Conservation (phyloP, 148 eudicot genomes). For the Spergularia marina region DNA sequence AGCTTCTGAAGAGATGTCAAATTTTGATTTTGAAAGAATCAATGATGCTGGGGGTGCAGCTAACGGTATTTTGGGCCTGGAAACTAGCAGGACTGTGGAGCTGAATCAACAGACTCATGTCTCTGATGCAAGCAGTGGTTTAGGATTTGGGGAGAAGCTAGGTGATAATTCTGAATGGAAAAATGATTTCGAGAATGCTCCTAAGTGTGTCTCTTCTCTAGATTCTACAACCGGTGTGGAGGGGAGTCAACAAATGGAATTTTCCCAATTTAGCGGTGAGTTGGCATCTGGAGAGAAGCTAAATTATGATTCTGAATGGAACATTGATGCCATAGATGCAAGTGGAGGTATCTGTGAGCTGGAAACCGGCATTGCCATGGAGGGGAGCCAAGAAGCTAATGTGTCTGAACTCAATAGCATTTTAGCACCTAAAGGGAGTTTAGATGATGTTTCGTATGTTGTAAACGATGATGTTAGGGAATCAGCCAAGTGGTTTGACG, state of each 20-base stretch:
- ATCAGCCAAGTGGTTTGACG: slow-evolving; percentile 12
- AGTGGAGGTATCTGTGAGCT: not conserved
- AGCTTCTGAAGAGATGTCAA: too few relatives aligned
- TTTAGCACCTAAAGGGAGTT: slow-evolving; percentile 1
- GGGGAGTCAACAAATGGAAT: not conserved
- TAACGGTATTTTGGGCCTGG: not conserved
- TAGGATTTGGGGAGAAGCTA: not conserved
- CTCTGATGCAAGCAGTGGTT: not conserved
- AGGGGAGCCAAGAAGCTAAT: slow-evolving; percentile 2
- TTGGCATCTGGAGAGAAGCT: not conserved
- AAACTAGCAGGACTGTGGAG: slow-evolving; percentile 26
- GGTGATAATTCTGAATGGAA: not conserved
- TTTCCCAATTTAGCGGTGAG: not conserved
- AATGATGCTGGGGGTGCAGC: too few relatives aligned
- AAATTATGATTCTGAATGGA: slow-evolving; percentile 13
- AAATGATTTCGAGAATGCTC: slow-evolving; percentile 13
- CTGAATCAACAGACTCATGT: not conserved
- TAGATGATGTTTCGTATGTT: not conserved
- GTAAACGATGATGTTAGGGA: slow-evolving; percentile 6
- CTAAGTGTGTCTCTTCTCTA: not conserved
- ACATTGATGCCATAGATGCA: slow-evolving; percentile 11
- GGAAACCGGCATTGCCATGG: not conserved
- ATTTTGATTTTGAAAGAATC: too few relatives aligned
- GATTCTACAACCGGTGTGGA: not conserved
- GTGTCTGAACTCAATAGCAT: not conserved